Evolutionary conservation across 2,329 filamentous ascomycete genomes (phyloP).

Genomic region (Penicillium sclerotigenum): DNA sequence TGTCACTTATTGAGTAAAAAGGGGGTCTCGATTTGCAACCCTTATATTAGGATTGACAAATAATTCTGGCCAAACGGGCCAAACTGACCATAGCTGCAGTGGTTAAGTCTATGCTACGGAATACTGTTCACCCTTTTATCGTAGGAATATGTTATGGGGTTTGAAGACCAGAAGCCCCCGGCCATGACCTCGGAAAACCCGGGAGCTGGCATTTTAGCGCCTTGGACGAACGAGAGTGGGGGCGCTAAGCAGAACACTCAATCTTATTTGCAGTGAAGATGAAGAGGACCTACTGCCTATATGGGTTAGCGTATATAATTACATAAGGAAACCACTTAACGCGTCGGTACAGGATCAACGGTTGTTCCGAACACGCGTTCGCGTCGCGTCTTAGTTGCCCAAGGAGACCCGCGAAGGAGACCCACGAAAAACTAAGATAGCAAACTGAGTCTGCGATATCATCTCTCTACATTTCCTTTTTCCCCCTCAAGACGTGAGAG

Average conservation of each 20-base stretch:
- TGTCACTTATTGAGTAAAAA: background rate
- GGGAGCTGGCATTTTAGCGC: background rate
- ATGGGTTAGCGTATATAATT: background rate
- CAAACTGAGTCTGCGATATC: constrained; percentile 8
- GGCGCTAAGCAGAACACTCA: background rate
- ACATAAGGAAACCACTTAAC: constrained; percentile 35
- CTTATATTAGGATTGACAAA: background rate
- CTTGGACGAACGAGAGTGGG: background rate
- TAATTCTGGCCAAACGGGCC: background rate
- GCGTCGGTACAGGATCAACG: constrained; percentile 24
- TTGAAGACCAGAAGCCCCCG: background rate
- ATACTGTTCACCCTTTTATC: too few relatives aligned
- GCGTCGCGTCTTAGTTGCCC: constrained; percentile 26
- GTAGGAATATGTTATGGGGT: background rate
- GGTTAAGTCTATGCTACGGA: background rate
- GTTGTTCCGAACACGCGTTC: constrained; percentile 20
- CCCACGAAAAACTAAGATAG: constrained; percentile 17
- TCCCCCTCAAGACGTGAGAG: background rate
- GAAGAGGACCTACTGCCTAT: background rate
- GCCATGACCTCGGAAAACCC: background rate
- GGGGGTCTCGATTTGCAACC: background rate
- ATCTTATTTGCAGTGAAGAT: background rate
- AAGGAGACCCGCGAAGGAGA: constrained; percentile 22
- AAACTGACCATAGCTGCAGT: background rate
- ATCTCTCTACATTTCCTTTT: constrained; percentile 14